These are phyloP conservation scores for Scedosporium dehoogii DNA, from an alignment of 2,329 filamentous ascomycete species.

Conservation along the genomic window DNA sequence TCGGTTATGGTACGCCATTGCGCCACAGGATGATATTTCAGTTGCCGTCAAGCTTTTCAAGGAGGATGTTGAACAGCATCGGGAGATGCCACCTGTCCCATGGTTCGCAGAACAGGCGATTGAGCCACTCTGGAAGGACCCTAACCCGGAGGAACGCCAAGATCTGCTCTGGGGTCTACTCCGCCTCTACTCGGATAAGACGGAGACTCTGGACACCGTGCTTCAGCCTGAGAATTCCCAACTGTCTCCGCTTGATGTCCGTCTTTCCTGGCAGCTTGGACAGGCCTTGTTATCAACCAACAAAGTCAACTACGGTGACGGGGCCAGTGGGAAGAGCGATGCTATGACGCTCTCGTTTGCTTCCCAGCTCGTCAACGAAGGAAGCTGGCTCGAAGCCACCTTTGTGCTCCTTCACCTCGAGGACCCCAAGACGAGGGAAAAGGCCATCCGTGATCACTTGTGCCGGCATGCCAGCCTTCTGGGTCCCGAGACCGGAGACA, in stretches of 20 bases:
- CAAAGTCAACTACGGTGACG: slow-evolving; percentile 40
- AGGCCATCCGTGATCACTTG: slow-evolving; percentile 62
- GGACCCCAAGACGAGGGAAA: slow-evolving; percentile 49
- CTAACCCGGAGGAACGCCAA: slow-evolving; percentile 48
- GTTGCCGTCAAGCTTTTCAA: slow-evolving; percentile 64
- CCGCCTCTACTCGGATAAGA: slow-evolving; percentile 61
- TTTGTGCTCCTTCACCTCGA: slow-evolving; percentile 75
- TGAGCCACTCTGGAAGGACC: slow-evolving; percentile 50
- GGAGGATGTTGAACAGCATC: slow-evolving; percentile 60
- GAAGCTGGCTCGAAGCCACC: slow-evolving; percentile 58
- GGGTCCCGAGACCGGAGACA: slow-evolving; percentile 43
- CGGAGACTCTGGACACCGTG: slow-evolving; percentile 54
- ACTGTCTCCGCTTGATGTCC: slow-evolving; percentile 62
- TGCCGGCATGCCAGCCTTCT: slow-evolving; percentile 61
- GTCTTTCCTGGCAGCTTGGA: slow-evolving; percentile 78
- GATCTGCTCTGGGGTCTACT: slow-evolving; percentile 83
- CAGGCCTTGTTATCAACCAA: slow-evolving; percentile 48
- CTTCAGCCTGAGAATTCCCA: slow-evolving; percentile 69
- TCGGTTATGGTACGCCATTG: slow-evolving; percentile 77
- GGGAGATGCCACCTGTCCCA: slow-evolving; percentile 63
- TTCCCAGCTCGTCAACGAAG: slow-evolving; percentile 50
- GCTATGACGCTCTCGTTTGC: slow-evolving; percentile 57
- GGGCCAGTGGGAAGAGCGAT: slow-evolving; percentile 53
- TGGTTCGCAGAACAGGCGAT: slow-evolving; percentile 57
- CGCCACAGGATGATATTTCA: slow-evolving; percentile 57